phyloP scores from a whole-genome alignment of 192 early-diverging fungal genomes.

The Dissophora globulifera region DNA sequence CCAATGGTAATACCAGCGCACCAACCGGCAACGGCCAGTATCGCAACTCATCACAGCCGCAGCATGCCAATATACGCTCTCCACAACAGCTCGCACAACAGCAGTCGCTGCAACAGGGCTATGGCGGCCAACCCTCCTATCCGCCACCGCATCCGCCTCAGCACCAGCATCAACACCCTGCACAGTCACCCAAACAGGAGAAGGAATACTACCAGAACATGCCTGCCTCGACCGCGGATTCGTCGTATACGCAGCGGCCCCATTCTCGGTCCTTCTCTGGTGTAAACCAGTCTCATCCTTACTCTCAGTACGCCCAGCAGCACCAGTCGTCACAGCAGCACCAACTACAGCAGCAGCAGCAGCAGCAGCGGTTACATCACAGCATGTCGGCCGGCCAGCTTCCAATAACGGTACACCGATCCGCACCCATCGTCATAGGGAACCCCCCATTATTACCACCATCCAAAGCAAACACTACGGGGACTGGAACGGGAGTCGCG shows the following conservation, averaged over 20 bases:
- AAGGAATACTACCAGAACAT: background rate
- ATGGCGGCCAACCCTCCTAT: background rate
- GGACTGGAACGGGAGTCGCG: background rate
- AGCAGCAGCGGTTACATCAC: slow-evolving; percentile 35
- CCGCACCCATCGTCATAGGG: slow-evolving; percentile 9
- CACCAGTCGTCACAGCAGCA: background rate
- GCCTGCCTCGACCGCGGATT: slow-evolving; percentile 25
- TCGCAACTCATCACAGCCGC: background rate
- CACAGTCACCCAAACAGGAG: background rate
- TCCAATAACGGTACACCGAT: slow-evolving; percentile 5
- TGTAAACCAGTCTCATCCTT: slow-evolving; percentile 5
- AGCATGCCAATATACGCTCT: background rate
- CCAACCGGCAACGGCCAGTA: background rate
- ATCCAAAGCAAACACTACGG: background rate
- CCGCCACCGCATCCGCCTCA: background rate
- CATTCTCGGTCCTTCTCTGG: slow-evolving; percentile 39
- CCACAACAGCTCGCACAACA: slow-evolving; percentile 4
- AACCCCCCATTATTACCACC: too few relatives aligned
- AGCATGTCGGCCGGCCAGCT: slow-evolving; percentile 37
- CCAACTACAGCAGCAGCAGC: background rate
- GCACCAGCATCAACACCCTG: slow-evolving; percentile 2
- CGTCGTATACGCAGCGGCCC: slow-evolving; percentile 26
- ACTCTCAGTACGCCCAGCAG: slow-evolving; percentile 22
- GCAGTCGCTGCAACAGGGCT: slow-evolving; percentile 6
- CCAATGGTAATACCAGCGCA: background rate